Base-by-base conservation (phyloP, 768 basidiomycete genomes). In the Lyophyllum atratum region DNA sequence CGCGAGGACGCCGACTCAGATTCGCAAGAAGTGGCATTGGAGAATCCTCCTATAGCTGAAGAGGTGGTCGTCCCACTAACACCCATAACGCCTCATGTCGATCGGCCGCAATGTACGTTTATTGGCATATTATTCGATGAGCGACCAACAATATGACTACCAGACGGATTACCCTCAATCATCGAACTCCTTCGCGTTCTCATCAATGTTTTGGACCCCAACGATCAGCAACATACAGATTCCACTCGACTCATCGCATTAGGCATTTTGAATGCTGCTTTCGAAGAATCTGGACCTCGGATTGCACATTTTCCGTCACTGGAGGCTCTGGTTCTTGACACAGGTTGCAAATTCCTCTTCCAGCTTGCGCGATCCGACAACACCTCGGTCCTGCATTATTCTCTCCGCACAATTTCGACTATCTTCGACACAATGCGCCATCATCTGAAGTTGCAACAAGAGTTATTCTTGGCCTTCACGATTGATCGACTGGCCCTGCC, bases 311-410 rank as follows among this genome's bases (percentile, higher is more conserved):
- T 90, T 70, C 85, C 90, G 7, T 92, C 92, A 7, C 76, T 98
- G 31, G 76, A 85, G 49, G 77, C 80, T 25, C 85, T 98, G 54
- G 78, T 98, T 31, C 74, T 91, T 14, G 96, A 99, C 68, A 81
- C 89, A 47, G 95, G 92, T 0, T 98, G 96, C 81, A 95, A 96
- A 75, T 95, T 90, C 68, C 85, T 99, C 29, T 98, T 99, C 80
- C 95, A 97, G 74, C 85, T 99, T 33, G 95, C 94, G 21, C 85
- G 95, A 33, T 95, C 94, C 1, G 95, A 97, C 60, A 91, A 92
- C 56, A 81, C 84, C 9, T 79, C 82, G 46, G 83, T 99, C 49
- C 80, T 98, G 10, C 87, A 93, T 44, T 77, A 85, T 53, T 81
- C 94, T 17, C 78, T 99, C 25, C 89, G 96, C 24, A 88, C 91